These are phyloP conservation scores for Lactifluus hygrophoroides DNA, from an alignment of 768 basidiomycete genomes.

Conservation along the genomic window DNA sequence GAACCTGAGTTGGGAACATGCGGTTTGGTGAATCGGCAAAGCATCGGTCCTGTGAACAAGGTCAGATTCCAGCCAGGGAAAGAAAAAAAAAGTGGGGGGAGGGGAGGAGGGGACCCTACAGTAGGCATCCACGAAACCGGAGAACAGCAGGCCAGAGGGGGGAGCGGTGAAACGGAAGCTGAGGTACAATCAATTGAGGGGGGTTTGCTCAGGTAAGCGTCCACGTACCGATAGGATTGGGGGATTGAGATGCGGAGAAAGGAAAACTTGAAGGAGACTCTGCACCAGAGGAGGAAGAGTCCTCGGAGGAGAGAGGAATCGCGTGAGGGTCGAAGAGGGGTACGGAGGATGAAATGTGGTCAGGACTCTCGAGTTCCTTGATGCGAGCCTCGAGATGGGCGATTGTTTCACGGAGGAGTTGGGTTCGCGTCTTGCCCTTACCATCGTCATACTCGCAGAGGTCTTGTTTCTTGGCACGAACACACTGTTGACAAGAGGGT, in stretches of 20 bases:
- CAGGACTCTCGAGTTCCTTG: slow-evolving; percentile 67
- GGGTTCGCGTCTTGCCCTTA: slow-evolving; percentile 74
- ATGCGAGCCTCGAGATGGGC: slow-evolving; percentile 62
- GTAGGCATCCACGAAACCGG: slow-evolving; percentile 12
- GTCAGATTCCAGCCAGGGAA: background rate
- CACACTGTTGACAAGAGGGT: slow-evolving; percentile 73
- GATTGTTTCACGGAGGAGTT: slow-evolving; percentile 71
- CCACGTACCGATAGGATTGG: slow-evolving; percentile 31
- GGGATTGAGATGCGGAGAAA: slow-evolving; percentile 29
- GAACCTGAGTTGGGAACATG: slow-evolving; percentile 37
- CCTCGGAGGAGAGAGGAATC: slow-evolving; percentile 26
- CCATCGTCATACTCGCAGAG: slow-evolving; percentile 78
- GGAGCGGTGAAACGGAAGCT: slow-evolving; percentile 13
- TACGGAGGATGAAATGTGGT: slow-evolving; percentile 59
- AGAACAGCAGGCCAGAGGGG: slow-evolving; percentile 7
- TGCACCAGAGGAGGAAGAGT: slow-evolving; percentile 28
- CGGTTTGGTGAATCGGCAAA: slow-evolving; percentile 5
- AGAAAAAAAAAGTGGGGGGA: background rate
- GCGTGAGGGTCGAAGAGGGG: slow-evolving; percentile 62
- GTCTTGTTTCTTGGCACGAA: slow-evolving; percentile 67
- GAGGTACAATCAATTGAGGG: slow-evolving; percentile 22
- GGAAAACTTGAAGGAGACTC: slow-evolving; percentile 28
- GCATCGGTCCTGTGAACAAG: background rate
- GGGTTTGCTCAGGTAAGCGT: slow-evolving; percentile 40
- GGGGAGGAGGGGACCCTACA: no score